These are phyloP conservation scores for Fusarium odoratissimum DNA, from an alignment of 2,329 filamentous ascomycete genomes.

Conservation along the genomic window DNA sequence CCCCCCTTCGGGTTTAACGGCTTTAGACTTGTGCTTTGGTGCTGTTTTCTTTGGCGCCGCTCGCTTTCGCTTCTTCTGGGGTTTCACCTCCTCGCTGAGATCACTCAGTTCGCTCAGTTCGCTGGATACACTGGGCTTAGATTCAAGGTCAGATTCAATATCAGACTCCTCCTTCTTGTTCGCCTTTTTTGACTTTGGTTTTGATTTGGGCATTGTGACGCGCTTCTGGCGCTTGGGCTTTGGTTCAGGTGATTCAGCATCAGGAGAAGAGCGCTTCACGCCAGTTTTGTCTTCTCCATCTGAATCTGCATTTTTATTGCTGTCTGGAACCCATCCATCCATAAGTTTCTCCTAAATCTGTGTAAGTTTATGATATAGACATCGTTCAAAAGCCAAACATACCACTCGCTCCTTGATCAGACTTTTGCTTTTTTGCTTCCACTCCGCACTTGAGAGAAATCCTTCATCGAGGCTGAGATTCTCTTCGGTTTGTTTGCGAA, in stretches of 20 bases:
- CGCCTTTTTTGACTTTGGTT: slow-evolving; percentile 44
- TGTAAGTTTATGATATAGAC: slow-evolving; percentile 1
- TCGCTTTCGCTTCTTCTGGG: slow-evolving; percentile 36
- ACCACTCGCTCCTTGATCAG: slow-evolving; percentile 68
- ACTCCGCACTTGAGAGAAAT: slow-evolving; percentile 61
- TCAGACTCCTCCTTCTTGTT: slow-evolving; percentile 39
- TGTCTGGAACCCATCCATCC: slow-evolving; percentile 50
- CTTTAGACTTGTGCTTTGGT: slow-evolving; percentile 34
- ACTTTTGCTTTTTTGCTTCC: slow-evolving; percentile 69
- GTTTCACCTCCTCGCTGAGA: slow-evolving; percentile 44
- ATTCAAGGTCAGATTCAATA: slow-evolving; percentile 33
- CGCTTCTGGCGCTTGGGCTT: slow-evolving; percentile 57
- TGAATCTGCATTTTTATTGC: slow-evolving; percentile 40
- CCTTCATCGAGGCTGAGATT: slow-evolving; percentile 60
- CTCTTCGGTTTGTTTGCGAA: slow-evolving; percentile 64
- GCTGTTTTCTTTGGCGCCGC: slow-evolving; percentile 7
- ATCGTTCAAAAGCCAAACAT: slow-evolving; percentile 44
- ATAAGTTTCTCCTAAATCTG: slow-evolving; percentile 50
- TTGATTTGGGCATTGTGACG: slow-evolving; percentile 45
- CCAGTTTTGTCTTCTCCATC: slow-evolving; percentile 44
- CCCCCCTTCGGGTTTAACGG: slow-evolving; percentile 42
- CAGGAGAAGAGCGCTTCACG: slow-evolving; percentile 51
- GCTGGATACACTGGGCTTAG: slow-evolving; percentile 38
- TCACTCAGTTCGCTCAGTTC: slow-evolving; percentile 40
- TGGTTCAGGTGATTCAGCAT: slow-evolving; percentile 50